Percentiles rank a stretch among this genome's conserved stretches.
Evolutionary conservation across 257 asterid genomes (phyloP).

Genomic region (Petrea volubilis): DNA sequence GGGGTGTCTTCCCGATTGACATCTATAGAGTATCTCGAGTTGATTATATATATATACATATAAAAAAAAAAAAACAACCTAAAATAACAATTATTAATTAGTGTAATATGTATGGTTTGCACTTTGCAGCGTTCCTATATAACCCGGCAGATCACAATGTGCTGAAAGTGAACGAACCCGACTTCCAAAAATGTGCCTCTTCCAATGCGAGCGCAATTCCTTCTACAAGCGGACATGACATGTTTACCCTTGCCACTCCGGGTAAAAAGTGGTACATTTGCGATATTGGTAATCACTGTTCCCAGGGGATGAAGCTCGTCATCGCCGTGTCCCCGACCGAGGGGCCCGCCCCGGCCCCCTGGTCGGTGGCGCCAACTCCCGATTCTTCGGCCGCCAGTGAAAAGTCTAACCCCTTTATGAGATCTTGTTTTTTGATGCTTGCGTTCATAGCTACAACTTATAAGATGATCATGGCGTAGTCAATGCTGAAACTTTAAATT

Average conservation of each 20-base stretch:
- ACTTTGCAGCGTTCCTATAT: conserved; percentile 31
- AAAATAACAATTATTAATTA: no score
- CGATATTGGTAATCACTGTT: conserved; percentile 24
- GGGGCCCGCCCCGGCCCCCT: conserved; percentile 17
- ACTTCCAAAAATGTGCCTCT: conserved; percentile 21
- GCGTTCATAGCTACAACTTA: no score
- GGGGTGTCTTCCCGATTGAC: no score
- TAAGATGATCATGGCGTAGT: no score
- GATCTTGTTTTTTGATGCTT: no score
- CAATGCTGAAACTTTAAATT: no score
- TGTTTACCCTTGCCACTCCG: conserved; percentile 12
- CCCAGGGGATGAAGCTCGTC: conserved; percentile 38
- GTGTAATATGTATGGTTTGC: no score
- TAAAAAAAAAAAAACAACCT: no score
- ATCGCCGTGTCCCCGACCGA: conserved; percentile 3
- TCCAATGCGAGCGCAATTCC: neutral
- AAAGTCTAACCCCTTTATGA: no score
- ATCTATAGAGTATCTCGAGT: no score
- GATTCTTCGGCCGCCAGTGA: neutral
- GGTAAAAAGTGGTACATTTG: conserved; percentile 47
- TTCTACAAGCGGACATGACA: conserved; percentile 24
- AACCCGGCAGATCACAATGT: conserved; percentile 29
- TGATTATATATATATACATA: no score
- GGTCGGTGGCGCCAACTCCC: no score
- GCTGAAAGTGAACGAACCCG: conserved; percentile 26